Evolutionary conservation across 345 rosid genomes (phyloP).

Genomic region (Hibiscus mutabilis): DNA sequence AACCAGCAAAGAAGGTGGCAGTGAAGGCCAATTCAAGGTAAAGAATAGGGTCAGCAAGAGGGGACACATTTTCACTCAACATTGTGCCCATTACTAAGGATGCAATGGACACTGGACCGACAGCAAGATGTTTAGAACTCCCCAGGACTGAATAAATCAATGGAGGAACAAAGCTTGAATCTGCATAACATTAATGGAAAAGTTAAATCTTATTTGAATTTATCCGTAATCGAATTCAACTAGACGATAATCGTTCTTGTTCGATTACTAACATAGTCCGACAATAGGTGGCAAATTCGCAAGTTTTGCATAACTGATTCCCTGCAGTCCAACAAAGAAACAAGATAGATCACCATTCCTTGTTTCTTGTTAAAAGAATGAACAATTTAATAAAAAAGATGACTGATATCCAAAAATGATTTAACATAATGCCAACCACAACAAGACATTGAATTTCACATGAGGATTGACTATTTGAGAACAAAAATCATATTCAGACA

Average conservation of each 20-base stretch:
- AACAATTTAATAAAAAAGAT: background rate
- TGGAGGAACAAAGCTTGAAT: constrained; percentile 99
- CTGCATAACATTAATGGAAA: constrained; percentile 32
- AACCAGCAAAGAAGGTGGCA: constrained; percentile 91
- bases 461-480: background rate
- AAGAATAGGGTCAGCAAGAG: constrained; percentile 47
- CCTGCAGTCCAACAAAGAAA: constrained; percentile 44
- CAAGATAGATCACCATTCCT: background rate
- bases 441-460: constrained; percentile 5
- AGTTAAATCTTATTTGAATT: background rate
- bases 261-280: constrained; percentile 71
- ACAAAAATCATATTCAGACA: background rate
- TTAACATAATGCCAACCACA: background rate
- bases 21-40: constrained; percentile 89
- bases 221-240: background rate
- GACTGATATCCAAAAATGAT: background rate
- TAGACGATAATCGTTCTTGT: background rate
- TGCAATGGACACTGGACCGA: constrained; percentile 97
- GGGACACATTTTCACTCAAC: constrained; percentile 63
- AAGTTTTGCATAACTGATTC: constrained; percentile 97
- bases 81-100: constrained; percentile 96
- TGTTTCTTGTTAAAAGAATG: background rate
- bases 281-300: constrained; percentile 78
- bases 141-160: constrained; percentile 79
- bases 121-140: constrained; percentile 86